Conservation (phyloP, 2,329 filamentous ascomycete species). For the Fusarium torulosum region DNA sequence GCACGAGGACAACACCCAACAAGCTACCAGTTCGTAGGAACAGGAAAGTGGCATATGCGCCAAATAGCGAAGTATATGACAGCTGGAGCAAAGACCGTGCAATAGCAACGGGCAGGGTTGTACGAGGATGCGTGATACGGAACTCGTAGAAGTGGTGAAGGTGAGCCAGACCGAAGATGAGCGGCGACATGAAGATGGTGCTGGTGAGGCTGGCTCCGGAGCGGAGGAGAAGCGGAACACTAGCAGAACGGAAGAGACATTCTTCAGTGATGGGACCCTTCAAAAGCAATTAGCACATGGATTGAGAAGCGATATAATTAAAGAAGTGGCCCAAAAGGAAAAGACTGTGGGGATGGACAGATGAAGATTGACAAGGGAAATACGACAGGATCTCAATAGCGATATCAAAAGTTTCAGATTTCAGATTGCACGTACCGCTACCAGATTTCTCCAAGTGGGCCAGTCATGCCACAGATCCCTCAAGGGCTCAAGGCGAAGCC, state of each 20-base stretch:
- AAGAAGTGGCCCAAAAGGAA: constrained; percentile 36
- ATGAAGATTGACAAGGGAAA: constrained; percentile 27
- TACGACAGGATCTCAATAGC: constrained; percentile 30
- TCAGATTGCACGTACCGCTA: constrained; percentile 72
- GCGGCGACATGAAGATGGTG: constrained; percentile 84
- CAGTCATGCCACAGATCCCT: constrained; percentile 75
- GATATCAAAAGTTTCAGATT: constrained; percentile 19
- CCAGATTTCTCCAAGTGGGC: constrained; percentile 87
- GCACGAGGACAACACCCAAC: constrained; percentile 78
- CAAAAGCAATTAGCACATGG: constrained; percentile 23
- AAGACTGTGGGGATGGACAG: constrained; percentile 36
- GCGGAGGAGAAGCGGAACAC: constrained; percentile 84
- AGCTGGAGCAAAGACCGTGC: constrained; percentile 86
- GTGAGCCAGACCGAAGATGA: constrained; percentile 94
- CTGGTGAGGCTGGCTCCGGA: constrained; percentile 67
- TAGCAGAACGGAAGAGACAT: constrained; percentile 89
- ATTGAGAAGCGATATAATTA: constrained; percentile 40
- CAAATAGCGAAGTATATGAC: constrained; percentile 90
- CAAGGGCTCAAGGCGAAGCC: constrained; percentile 68
- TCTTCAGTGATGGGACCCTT: constrained; percentile 93
- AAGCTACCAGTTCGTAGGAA: constrained; percentile 88
- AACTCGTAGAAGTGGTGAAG: constrained; percentile 98
- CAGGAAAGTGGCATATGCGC: constrained; percentile 91
- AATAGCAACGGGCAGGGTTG: constrained; percentile 72
- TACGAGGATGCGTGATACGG: constrained; percentile 80